A percentile compares a stretch with the other conserved stretches of the same genome.
Evolutionary conservation across 2,329 filamentous ascomycete genomes (phyloP).

Genomic region (Claviceps africana): DNA sequence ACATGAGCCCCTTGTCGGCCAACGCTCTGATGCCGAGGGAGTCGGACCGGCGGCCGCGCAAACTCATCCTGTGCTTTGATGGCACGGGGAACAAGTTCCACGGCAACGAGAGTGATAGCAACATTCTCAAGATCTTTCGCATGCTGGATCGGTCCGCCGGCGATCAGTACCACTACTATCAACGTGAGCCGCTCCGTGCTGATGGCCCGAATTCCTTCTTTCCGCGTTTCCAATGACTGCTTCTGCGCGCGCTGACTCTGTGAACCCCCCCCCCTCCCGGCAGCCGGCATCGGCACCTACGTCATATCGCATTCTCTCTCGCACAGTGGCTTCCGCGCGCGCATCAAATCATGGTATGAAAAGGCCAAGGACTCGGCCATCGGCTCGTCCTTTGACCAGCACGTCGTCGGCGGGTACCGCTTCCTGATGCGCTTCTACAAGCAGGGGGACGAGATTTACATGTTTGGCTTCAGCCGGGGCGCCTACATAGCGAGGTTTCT

Average conservation of each 20-base stretch:
- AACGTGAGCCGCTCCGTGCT: conserved; percentile 28
- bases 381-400: conserved; percentile 66
- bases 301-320: conserved; percentile 46
- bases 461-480: conserved; percentile 62
- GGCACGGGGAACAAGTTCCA: conserved; percentile 51
- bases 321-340: conserved; percentile 40
- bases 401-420: conserved; percentile 71
- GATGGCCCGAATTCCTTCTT: not conserved
- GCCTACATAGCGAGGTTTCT: conserved; percentile 62
- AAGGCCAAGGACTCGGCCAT: conserved; percentile 70
- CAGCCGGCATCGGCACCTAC: conserved; percentile 61
- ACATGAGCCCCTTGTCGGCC: conserved; percentile 1
- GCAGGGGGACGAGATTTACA: conserved; percentile 50
- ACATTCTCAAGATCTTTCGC: conserved; percentile 56
- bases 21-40: not conserved
- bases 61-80: conserved; percentile 48
- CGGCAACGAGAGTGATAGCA: conserved; percentile 48
- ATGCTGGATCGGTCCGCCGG: conserved; percentile 51
- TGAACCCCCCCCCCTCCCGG: too few species aligned
- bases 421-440: conserved; percentile 64
- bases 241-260: not conserved
- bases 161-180: conserved; percentile 51
- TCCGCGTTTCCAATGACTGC: not conserved
- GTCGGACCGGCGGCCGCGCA: conserved; percentile 15
- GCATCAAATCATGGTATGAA: conserved; percentile 50